Base-by-base conservation (phyloP, 2,329 filamentous ascomycete species). In the Arthrobotrys megalospora region DNA sequence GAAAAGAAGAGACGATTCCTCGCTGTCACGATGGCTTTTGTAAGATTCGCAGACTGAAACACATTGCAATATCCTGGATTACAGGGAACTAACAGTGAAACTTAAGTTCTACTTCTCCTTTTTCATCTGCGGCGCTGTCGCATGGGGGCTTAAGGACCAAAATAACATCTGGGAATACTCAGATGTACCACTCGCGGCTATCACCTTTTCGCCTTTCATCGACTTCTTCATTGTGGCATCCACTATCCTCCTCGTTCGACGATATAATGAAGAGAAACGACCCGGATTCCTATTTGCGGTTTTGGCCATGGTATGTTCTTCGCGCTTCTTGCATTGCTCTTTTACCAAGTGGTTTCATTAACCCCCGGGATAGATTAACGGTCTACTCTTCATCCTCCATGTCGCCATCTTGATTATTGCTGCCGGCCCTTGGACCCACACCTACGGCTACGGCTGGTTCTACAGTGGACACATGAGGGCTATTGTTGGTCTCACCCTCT, bases 41-140 rank as follows among this genome's bases (percentile, higher is more conserved):
- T 76, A 76, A 32, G 71, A 28, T 19, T 41, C 28, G 34, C 34
- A 34, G 16, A 38, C 7, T 45, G 7, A 41, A 41, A 41, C 12
- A 16, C 8, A 60, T 45, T 65, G 19, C n/a, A 16, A 28, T 55
- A 34, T 64, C 3, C 11, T 16, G 6, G 41, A 14, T n/a, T 19
- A 52, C 1, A 52, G 1, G n/a, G n/a, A 58, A 3, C 21, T 38
- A n/a, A 41, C 12, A 10, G n/a, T 36, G 24, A 5, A 11, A 36
- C 5, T 10, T 12, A 21, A 76, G 72, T 60, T 65, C 45, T 77
- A 77, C 52, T 62, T 67, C 32, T 66, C 73, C 4, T 77, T 77
- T n/a, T 58, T 71, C 21, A 21, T 71, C 45, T 77, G 73, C 19
- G 73, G 48, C 11, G 48, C 66, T 2, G 50, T 71, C 10, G 48